These are phyloP conservation scores for Ophiostoma pallidulum DNA, from an alignment of 2,329 filamentous ascomycete genomes.

Conservation along the genomic window DNA sequence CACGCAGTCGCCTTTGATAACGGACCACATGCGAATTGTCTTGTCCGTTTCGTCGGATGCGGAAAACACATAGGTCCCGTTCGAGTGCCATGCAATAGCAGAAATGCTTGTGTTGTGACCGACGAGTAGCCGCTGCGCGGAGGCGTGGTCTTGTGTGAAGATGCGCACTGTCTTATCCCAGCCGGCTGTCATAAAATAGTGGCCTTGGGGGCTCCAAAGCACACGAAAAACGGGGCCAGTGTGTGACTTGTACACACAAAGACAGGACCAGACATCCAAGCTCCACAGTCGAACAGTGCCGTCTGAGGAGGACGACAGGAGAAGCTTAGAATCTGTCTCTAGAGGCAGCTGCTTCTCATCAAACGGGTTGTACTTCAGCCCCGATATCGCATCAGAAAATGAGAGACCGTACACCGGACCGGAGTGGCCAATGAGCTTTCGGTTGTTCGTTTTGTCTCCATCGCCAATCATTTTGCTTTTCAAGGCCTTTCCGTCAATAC, in stretches of 20 bases:
- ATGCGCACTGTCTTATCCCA: conserved; percentile 85
- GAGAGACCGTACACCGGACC: conserved; percentile 82
- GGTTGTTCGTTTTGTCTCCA: conserved; percentile 54
- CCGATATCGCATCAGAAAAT: conserved; percentile 65
- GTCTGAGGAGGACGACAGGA: conserved; percentile 82
- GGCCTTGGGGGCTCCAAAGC: conserved; percentile 82
- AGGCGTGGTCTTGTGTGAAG: conserved; percentile 89
- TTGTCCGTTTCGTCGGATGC: conserved; percentile 77
- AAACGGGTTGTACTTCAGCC: conserved; percentile 40
- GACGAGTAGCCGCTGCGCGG: conserved; percentile 76
- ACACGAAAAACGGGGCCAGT: conserved; percentile 83
- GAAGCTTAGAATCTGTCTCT: conserved; percentile 56
- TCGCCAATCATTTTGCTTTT: conserved; percentile 53
- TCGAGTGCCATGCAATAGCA: conserved; percentile 85
- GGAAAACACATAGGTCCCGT: conserved; percentile 88
- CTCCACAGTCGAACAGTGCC: conserved; percentile 88
- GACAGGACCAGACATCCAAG: conserved; percentile 79
- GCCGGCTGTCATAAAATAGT: conserved; percentile 84
- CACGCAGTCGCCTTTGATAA: conserved; percentile 78
- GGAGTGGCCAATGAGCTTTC: conserved; percentile 77
- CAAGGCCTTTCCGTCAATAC: conserved; percentile 74
- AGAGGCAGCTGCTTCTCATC: conserved; percentile 36
- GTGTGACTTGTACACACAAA: conserved; percentile 91
- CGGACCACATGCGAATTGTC: conserved; percentile 93
- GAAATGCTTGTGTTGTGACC: conserved; percentile 94